phyloP scores from a whole-genome alignment of 2,329 filamentous ascomycete genomes.

The Colletotrichum sp. region DNA sequence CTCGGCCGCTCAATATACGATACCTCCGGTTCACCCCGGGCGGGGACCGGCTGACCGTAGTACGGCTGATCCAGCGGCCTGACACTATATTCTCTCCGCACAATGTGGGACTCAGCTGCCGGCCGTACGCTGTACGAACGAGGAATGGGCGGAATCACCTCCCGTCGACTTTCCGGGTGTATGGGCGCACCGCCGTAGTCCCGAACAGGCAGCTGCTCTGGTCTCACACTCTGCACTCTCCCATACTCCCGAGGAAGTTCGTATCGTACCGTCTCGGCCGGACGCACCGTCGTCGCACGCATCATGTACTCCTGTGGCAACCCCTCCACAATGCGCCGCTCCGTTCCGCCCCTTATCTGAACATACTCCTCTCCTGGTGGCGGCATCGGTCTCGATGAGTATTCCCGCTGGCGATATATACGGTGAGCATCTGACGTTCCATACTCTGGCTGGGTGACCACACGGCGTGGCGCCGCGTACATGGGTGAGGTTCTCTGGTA shows the following conservation, averaged over 20 bases:
- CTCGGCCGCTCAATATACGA: constrained; percentile 50
- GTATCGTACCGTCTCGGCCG: constrained; percentile 49
- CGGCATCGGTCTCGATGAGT: constrained; percentile 54
- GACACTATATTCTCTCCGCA: constrained; percentile 44
- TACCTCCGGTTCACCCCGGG: constrained; percentile 40
- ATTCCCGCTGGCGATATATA: constrained; percentile 62
- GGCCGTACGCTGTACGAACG: constrained; percentile 39
- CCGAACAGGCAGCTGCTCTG: constrained; percentile 42
- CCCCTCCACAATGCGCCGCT: constrained; percentile 49
- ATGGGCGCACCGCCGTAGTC: constrained; percentile 51
- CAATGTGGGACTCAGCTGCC: constrained; percentile 23
- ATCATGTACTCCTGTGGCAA: constrained; percentile 57
- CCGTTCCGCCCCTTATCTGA: constrained; percentile 47
- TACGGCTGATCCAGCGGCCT: constrained; percentile 46
- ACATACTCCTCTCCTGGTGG: constrained; percentile 50
- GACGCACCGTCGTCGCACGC: constrained; percentile 64
- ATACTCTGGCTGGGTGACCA: constrained; percentile 69
- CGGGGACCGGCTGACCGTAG: constrained; percentile 40
- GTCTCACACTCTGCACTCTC: constrained; percentile 47
- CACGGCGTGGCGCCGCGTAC: constrained; percentile 54
- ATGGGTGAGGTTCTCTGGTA: constrained; percentile 59
- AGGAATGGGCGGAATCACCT: constrained; percentile 28
- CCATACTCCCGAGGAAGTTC: constrained; percentile 46
- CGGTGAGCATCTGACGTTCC: constrained; percentile 55
- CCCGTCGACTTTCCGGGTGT: constrained; percentile 43